Conservation (phyloP, 257 asterid species). For the Eucommia ulmoides region DNA sequence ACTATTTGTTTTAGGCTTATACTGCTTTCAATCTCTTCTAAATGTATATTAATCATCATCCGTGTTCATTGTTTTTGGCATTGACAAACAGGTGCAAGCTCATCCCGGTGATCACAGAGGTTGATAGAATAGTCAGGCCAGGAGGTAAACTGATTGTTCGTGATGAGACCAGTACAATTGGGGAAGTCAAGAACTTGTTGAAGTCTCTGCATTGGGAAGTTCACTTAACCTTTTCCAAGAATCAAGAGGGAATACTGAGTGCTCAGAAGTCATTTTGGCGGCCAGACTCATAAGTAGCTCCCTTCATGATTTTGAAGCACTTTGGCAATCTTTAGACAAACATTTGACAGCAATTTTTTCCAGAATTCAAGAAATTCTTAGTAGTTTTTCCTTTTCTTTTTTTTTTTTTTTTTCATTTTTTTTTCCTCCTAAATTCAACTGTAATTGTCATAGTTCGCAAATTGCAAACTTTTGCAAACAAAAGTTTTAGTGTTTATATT, state of each 20-base stretch:
- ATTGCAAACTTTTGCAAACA: no score
- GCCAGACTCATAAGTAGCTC: conserved; percentile 32
- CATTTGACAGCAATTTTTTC: no score
- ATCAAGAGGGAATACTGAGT: conserved; percentile 47
- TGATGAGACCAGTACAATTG: conserved; percentile 41
- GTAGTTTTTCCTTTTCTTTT: no score
- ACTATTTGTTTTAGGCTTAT: conserved; percentile 1
- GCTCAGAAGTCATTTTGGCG: conserved; percentile 74
- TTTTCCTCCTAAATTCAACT: no score
- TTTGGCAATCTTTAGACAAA: no score
- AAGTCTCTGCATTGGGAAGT: conserved; percentile 84
- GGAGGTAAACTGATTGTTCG: conserved; percentile 65
- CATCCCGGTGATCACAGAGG: conserved; percentile 47
- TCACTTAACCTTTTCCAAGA: conserved; percentile 34
- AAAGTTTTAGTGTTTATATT: no score
- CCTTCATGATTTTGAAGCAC: no score
- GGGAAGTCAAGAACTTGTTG: conserved; percentile 44
- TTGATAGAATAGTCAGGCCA: conserved; percentile 73
- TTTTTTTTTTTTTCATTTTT: no score
- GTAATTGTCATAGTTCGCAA: no score
- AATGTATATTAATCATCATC: neutral
- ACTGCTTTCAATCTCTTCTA: neutral
- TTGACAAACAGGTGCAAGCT: conserved; percentile 50
- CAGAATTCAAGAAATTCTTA: no score
- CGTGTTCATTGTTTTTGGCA: neutral